Evolutionary conservation across 805 yeast genomes (phyloP).

Genomic region (Candida anglica): DNA sequence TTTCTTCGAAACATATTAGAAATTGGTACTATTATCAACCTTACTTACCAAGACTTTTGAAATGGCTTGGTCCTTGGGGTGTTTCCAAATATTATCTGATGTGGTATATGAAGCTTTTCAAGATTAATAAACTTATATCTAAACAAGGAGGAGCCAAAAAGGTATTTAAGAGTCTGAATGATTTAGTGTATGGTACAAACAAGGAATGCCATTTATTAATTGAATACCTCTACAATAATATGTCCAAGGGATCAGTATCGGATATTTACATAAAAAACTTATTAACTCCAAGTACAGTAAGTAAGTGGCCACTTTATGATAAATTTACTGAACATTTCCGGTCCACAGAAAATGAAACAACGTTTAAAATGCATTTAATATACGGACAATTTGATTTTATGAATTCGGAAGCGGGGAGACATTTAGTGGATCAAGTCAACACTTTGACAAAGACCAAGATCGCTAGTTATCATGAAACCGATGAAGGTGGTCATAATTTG

Average conservation of each 20-base stretch:
- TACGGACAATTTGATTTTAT: constrained; percentile 78
- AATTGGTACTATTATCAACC: constrained; percentile 39
- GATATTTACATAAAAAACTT: constrained; percentile 44
- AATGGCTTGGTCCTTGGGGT: constrained; percentile 41
- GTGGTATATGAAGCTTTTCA: constrained; percentile 39
- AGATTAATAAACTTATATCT: constrained; percentile 31
- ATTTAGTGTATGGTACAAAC: constrained; percentile 34
- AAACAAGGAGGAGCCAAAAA: constrained; percentile 26
- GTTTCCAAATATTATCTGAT: constrained; percentile 29
- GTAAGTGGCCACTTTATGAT: constrained; percentile 64
- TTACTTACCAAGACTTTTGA: constrained; percentile 46
- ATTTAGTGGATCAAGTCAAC: constrained; percentile 21
- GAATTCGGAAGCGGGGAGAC: constrained; percentile 53
- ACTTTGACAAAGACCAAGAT: constrained; percentile 12
- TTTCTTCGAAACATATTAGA: constrained; percentile 23
- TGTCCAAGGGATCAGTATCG: constrained; percentile 33
- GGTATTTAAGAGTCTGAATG: constrained; percentile 21
- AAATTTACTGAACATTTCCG: constrained; percentile 36
- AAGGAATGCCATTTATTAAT: constrained; percentile 31
- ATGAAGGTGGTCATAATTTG: constrained; percentile 42
- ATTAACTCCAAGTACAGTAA: constrained; percentile 55
- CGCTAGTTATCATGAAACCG: constrained; percentile 19
- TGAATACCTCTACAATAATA: constrained; percentile 40
- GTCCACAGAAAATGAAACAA: constrained; percentile 9
- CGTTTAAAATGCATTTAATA: constrained; percentile 39